Percentiles rank a stretch among this genome's conserved stretches.
phyloP scores from a whole-genome alignment of 495 filamentous ascomycete species.

The Aspergillus biplanus region DNA sequence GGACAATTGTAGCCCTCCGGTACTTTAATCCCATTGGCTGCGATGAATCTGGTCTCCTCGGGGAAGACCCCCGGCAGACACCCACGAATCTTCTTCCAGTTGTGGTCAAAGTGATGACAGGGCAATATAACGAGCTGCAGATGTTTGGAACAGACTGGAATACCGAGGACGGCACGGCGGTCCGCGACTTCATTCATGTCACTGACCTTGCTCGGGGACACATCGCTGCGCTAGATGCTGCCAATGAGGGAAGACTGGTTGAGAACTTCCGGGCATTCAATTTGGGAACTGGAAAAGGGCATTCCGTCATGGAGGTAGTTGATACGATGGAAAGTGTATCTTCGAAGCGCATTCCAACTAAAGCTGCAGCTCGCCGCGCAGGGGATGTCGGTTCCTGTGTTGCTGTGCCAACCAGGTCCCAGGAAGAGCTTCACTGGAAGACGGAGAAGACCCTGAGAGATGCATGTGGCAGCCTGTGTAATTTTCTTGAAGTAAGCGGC shows the following conservation, averaged over 20 bases:
- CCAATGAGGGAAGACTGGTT: slow-evolving; percentile 38
- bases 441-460: slow-evolving; percentile 80
- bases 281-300: slow-evolving; percentile 54
- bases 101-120: slow-evolving; percentile 61
- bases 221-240: slow-evolving; percentile 57
- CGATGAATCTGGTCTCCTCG: slow-evolving; percentile 65
- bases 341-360: slow-evolving; percentile 50
- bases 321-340: slow-evolving; percentile 48
- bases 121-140: slow-evolving; percentile 52
- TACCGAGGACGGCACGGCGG: slow-evolving; percentile 63
- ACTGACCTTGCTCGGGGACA: slow-evolving; percentile 70
- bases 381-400: slow-evolving; percentile 80
- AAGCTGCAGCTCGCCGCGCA: slow-evolving; percentile 72
- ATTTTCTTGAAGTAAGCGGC: slow-evolving; percentile 53
- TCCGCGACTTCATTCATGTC: slow-evolving; percentile 64
- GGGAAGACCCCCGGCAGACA: slow-evolving; percentile 63
- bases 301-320: slow-evolving; percentile 57
- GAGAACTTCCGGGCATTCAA: slow-evolving; percentile 58
- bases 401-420: slow-evolving; percentile 80
- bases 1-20: slow-evolving; percentile 63
- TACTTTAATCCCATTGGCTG: slow-evolving; percentile 74
- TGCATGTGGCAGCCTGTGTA: slow-evolving; percentile 84
- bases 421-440: slow-evolving; percentile 87
- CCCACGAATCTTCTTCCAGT: slow-evolving; percentile 69
- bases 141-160: slow-evolving; percentile 69